These are phyloP conservation scores for Malassezia equina DNA, from an alignment of 1,284 basidiomycete genomes.

Conservation along the genomic window DNA sequence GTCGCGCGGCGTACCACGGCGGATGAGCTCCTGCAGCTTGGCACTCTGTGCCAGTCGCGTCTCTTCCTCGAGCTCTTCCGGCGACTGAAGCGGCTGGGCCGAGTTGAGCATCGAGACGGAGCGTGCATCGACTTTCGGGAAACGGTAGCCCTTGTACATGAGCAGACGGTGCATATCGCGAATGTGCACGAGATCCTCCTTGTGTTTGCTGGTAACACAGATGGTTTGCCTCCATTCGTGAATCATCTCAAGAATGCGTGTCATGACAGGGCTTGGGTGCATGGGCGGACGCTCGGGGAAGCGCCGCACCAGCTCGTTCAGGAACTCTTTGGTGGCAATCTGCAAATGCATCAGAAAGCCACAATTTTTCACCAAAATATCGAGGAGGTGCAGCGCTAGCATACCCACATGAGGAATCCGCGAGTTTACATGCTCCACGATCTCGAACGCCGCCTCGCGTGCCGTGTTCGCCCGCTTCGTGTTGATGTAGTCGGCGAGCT, in stretches of 20 bases:
- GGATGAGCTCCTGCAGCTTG: slow-evolving; percentile 94
- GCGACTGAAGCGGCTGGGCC: slow-evolving; percentile 67
- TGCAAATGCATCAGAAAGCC: slow-evolving; percentile 96
- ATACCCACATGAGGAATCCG: slow-evolving; percentile 80
- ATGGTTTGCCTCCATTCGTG: slow-evolving; percentile 92
- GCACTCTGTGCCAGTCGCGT: slow-evolving; percentile 89
- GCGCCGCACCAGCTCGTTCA: slow-evolving; percentile 92
- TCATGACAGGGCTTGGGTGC: slow-evolving; percentile 88
- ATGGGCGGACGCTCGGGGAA: slow-evolving; percentile 95
- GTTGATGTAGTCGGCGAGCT: slow-evolving; percentile 86
- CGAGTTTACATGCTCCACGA: slow-evolving; percentile 73
- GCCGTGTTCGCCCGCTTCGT: slow-evolving; percentile 94
- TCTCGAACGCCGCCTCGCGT: slow-evolving; percentile 73
- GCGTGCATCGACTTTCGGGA: slow-evolving; percentile 40
- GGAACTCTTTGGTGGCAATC: slow-evolving; percentile 95
- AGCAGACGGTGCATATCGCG: slow-evolving; percentile 93
- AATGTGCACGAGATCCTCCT: slow-evolving; percentile 93
- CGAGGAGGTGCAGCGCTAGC: slow-evolving; percentile 63
- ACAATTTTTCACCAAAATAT: slow-evolving; percentile 86
- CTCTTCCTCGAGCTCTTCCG: slow-evolving; percentile 90
- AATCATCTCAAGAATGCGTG: slow-evolving; percentile 82
- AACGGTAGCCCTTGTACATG: slow-evolving; percentile 63
- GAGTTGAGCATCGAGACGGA: slow-evolving; percentile 49
- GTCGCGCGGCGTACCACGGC: slow-evolving; percentile 87
- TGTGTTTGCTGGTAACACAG: slow-evolving; percentile 78